Base-by-base conservation (phyloP, 2,329 filamentous ascomycete genomes). In the Alternaria angustiovoidea region DNA sequence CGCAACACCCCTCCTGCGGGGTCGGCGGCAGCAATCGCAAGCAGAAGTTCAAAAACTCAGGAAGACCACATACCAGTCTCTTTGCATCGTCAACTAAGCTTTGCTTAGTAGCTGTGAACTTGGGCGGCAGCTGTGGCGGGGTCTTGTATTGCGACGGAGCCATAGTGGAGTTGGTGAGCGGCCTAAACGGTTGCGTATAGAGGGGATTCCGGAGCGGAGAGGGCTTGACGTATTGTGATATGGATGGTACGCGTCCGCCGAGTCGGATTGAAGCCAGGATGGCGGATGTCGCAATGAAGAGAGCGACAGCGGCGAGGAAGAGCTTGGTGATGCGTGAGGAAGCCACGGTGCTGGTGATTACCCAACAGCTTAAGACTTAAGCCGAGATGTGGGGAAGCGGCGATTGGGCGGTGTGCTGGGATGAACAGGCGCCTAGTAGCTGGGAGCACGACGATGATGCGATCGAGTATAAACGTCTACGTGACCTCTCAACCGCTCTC, bases 81-180 rank as follows among this genome's bases (percentile, higher is more conserved):
- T 91, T 87, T 49, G 91, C 88, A 68, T 91, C 88, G 62, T 84
- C 82, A 42, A 91, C 79, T 66, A 95, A 85, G 67, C 85, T 87
- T 61, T 89, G 85, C 65, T 89, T 87, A 47, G 91, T 93, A 68
- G 89, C 89, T 3, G 86, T 92, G 81, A 94, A 95, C 75, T 88
- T 85, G 55, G 91, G 91, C 58, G 92, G 91, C 41, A 89, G 84
- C 82, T 94, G 91, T 3, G 92, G 91, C 64, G 91, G 91, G 75
- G 85, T 90, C 78, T 85, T 86, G 80, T 91, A 92, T 79, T 88
- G 86, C 66, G 85, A 79, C 61, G 87, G 84, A 66, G 86, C 87
- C 89, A 92, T 91, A 74, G 79, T 85, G 76, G 80, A 84, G 66
- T 84, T 88, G 65, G 81, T 80, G 73, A 83, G 69, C 47, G 81